Conservation (phyloP, 139 green algal genomes). For the Nannochloris sp. region DNA sequence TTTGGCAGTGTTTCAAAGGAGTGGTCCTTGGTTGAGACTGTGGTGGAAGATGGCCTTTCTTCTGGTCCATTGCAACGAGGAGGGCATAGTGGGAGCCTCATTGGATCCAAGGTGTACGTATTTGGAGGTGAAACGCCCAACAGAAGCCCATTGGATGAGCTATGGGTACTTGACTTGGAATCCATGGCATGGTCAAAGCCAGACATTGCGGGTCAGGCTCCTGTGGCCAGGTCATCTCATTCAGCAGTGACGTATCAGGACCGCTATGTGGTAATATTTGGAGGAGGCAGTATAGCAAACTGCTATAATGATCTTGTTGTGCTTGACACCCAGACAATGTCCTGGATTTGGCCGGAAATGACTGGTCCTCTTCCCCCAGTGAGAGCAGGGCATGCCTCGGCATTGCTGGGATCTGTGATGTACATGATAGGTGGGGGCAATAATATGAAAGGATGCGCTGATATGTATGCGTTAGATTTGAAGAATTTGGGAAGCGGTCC, state of each 20-base stretch:
- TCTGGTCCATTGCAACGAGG: conserved; percentile 47
- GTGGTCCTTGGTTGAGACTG: conserved; percentile 34
- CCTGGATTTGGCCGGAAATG: conserved; percentile 39
- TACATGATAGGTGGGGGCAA: conserved; percentile 89
- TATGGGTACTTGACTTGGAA: conserved; percentile 60
- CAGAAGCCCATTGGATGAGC: conserved; percentile 53
- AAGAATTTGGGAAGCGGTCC: conserved; percentile 4
- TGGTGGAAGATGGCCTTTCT: conserved; percentile 11
- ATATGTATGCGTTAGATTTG: conserved; percentile 78
- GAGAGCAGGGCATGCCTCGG: conserved; percentile 62
- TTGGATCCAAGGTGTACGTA: conserved; percentile 61
- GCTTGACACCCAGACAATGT: conserved; percentile 67
- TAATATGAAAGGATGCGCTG: conserved; percentile 73
- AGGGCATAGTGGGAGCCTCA: conserved; percentile 55
- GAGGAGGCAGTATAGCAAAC: conserved; percentile 70
- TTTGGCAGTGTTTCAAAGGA: conserved; percentile 45
- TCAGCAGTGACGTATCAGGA: conserved; percentile 36
- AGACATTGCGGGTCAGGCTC: conserved; percentile 22
- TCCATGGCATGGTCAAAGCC: conserved; percentile 38
- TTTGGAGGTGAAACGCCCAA: conserved; percentile 75
- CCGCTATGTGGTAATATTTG: conserved; percentile 57
- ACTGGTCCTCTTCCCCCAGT: conserved; percentile 46
- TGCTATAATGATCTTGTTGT: conserved; percentile 80
- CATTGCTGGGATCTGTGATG: conserved; percentile 58
- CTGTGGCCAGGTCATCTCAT: conserved; percentile 61